Evolutionary conservation across 1,284 basidiomycete species (phyloP).

Genomic region (Boletus smithii): DNA sequence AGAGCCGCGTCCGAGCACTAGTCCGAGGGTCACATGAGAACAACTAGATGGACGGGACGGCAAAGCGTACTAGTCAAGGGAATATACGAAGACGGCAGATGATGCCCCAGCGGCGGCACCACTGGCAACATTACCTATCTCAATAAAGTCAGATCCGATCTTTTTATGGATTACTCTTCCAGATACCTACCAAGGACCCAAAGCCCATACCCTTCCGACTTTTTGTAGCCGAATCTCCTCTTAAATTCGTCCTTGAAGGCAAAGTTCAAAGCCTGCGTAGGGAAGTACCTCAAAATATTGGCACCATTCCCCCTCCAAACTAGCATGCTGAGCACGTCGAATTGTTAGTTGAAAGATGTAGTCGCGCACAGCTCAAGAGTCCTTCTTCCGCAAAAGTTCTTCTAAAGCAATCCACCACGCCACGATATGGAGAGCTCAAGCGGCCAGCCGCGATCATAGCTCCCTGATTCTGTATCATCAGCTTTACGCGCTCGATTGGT

Average conservation of each 20-base stretch:
- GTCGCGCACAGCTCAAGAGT: conserved; percentile 38
- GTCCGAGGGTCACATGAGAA: background rate
- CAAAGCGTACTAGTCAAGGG: conserved; percentile 50
- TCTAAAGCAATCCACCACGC: conserved; percentile 57
- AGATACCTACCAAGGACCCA: conserved; percentile 42
- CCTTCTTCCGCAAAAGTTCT: conserved; percentile 57
- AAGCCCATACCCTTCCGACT: conserved; percentile 50
- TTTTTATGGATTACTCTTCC: background rate
- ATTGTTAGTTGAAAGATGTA: conserved; percentile 2
- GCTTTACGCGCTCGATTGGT: conserved; percentile 71
- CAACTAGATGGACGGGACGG: background rate
- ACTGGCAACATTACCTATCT: conserved; percentile 43
- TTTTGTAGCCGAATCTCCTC: conserved; percentile 51
- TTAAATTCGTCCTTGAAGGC: conserved; percentile 48
- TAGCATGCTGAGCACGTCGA: conserved; percentile 15
- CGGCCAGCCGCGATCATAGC: conserved; percentile 55
- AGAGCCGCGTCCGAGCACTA: conserved; percentile 52
- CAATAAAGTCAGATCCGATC: background rate
- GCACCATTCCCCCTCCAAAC: conserved; percentile 65
- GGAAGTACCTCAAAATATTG: conserved; percentile 66
- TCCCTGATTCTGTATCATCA: conserved; percentile 68
- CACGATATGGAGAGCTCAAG: conserved; percentile 54
- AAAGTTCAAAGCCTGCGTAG: conserved; percentile 61
- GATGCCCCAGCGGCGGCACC: conserved; percentile 48
- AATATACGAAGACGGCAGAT: conserved; percentile 55